A percentile compares a stretch with the other conserved stretches of the same genome.
These are phyloP conservation scores for Castanospermum australe DNA, from an alignment of 306 rosid genomes.

Conservation along the genomic window DNA sequence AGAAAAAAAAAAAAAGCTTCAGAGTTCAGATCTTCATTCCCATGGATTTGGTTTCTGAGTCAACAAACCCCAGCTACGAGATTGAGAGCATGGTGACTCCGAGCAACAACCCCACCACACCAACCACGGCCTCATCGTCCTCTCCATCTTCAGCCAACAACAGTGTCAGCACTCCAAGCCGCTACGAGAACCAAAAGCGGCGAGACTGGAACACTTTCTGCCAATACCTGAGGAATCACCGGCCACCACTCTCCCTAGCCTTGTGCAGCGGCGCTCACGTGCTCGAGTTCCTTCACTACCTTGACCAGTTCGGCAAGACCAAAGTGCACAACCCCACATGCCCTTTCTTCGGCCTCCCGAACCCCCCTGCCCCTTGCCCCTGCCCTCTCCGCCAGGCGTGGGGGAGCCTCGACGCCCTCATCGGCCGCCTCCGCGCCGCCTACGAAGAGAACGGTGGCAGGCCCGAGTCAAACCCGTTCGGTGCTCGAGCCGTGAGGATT, in stretches of 20 bases:
- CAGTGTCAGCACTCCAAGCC: constrained; percentile 49
- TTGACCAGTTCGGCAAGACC: constrained; percentile 94
- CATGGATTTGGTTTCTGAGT: constrained; percentile 62
- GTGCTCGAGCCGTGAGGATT: constrained; percentile 64
- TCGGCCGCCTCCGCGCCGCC: constrained; percentile 95
- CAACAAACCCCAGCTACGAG: constrained; percentile 17
- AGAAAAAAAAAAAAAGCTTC: not conserved
- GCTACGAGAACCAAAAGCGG: constrained; percentile 92
- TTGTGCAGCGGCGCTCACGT: constrained; percentile 82
- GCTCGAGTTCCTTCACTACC: constrained; percentile 82
- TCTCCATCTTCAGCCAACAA: constrained; percentile 7
- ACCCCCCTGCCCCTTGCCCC: constrained; percentile 90
- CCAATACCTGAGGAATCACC: constrained; percentile 81
- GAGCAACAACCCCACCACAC: not conserved
- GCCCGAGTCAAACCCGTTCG: constrained; percentile 72
- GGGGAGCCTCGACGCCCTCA: constrained; percentile 96
- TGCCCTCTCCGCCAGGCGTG: constrained; percentile 94
- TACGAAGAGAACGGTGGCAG: constrained; percentile 77
- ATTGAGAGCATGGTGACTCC: not conserved
- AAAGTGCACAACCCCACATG: constrained; percentile 83
- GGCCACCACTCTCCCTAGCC: constrained; percentile 61
- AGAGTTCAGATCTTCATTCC: not conserved
- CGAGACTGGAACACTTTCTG: constrained; percentile 98
- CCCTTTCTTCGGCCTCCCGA: constrained; percentile 79
- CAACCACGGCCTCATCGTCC: constrained; percentile 2